Conservation (phyloP, 1,139 yeast genomes). For the Zygoascus meyerae region DNA sequence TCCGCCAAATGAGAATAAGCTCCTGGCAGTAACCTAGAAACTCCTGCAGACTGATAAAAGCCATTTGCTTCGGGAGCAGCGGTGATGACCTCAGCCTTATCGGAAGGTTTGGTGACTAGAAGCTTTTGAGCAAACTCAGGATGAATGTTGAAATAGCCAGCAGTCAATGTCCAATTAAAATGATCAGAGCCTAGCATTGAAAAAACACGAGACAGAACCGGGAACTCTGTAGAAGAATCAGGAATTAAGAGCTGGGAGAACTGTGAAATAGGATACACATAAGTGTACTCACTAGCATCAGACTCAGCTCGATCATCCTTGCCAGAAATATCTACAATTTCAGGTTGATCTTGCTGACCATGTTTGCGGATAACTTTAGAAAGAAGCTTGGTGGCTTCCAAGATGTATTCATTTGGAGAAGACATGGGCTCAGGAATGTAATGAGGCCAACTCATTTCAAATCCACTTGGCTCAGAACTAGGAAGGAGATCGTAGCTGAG, state of each 20-base stretch:
- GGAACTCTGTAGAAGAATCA: constrained; percentile 74
- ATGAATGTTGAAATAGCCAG: constrained; percentile 92
- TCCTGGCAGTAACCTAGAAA: constrained; percentile 76
- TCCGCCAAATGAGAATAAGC: constrained; percentile 79
- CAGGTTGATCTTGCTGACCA: constrained; percentile 2
- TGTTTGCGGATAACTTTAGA: constrained; percentile 34
- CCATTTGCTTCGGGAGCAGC: constrained; percentile 92
- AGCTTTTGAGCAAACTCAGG: constrained; percentile 65
- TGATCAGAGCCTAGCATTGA: constrained; percentile 52
- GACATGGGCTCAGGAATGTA: constrained; percentile 66
- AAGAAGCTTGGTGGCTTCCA: constrained; percentile 53
- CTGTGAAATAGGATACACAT: constrained; percentile 91
- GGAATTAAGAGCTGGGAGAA: constrained; percentile 70
- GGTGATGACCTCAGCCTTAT: constrained; percentile 65
- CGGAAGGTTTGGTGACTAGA: constrained; percentile 48
- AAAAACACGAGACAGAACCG: constrained; percentile 55
- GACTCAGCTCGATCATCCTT: constrained; percentile 6
- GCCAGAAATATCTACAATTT: not conserved
- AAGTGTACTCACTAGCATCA: constrained; percentile 40
- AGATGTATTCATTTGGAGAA: constrained; percentile 51
- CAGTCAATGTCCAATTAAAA: constrained; percentile 82
- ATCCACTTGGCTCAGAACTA: constrained; percentile 34
- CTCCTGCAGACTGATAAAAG: constrained; percentile 77
- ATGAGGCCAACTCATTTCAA: constrained; percentile 66
- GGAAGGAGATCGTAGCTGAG: constrained; percentile 62